phyloP scores from a whole-genome alignment of 164 flowering plant species.

The Platanus orientalis region DNA sequence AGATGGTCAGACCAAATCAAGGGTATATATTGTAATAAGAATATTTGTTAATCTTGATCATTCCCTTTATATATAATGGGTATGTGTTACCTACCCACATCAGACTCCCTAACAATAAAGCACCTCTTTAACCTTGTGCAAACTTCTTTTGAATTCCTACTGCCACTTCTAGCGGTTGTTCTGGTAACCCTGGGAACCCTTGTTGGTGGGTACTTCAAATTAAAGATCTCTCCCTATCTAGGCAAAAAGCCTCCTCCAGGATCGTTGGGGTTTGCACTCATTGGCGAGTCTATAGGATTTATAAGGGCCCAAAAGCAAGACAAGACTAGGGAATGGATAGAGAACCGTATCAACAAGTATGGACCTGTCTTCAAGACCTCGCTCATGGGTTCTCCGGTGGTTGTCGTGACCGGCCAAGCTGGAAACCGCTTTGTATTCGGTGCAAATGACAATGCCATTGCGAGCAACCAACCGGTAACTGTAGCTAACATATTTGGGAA shows the following conservation, averaged over 20 bases:
- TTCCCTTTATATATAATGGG: too few relatives aligned
- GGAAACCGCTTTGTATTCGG: conserved; percentile 3
- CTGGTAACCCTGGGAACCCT: conserved; percentile 12
- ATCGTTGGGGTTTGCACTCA: conserved; percentile 24
- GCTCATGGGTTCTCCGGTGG: conserved; percentile 6
- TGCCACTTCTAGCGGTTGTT: conserved; percentile 2
- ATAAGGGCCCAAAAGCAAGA: conserved; percentile 19
- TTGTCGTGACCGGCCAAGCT: conserved; percentile 6
- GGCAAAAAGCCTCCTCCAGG: conserved; percentile 25
- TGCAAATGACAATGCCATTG: background rate
- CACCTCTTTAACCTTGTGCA: background rate
- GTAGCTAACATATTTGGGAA: background rate
- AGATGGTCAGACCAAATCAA: too few relatives aligned
- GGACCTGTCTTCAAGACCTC: conserved; percentile 17
- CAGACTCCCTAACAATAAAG: too few relatives aligned
- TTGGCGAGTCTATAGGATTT: conserved; percentile 31
- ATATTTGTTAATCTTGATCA: background rate
- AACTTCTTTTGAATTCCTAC: background rate
- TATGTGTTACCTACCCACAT: too few relatives aligned
- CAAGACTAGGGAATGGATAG: conserved; percentile 20
- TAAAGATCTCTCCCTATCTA: background rate
- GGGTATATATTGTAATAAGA: too few relatives aligned
- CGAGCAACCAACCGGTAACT: background rate
- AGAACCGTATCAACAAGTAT: conserved; percentile 15
- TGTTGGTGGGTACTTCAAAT: conserved; percentile 15